Evolutionary conservation across 495 filamentous ascomycete genomes (phyloP), one percentile per base, ranked within the genome.

Genomic region (Neurospora sp.): DNA sequence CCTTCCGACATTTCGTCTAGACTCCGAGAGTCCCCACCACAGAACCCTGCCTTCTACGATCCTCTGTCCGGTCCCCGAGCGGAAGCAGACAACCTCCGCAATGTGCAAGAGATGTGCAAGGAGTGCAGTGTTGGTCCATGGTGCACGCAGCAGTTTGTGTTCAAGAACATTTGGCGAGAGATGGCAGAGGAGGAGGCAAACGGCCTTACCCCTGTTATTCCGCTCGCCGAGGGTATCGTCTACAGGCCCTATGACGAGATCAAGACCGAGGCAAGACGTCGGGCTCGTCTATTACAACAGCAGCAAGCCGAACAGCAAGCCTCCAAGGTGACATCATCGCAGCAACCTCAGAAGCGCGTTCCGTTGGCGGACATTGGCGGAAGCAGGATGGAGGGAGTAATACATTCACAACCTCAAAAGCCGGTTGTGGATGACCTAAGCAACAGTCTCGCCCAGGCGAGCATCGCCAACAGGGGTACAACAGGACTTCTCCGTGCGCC

Each of bases 151-250:
- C 76, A 83, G 70, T 73, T 78, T 72, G 75, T 83, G 71, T 72
- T 90, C 86, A 85, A 87, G 81, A 80, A 89, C 79, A 82, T 92
- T 71, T 88, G 90, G 86, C 82, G 85, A 74, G 91, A 94, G 75
- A 89, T 91, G 78, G 83, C 88, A 16, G 85, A 87, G 9, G 92
- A 94, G 80, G 91, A 94, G 77, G 86, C 90, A 44, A 87, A 88
- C 65, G 89, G 90, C 9, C 82, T 91, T 40, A 90, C 89, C 10
- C 92, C 92, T 3, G 78, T 87, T 4, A 89, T 94, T 61, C 92
- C 92, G 4, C 80, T 94, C 38, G 87, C 89, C 0, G 85, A 87
- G 61, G 89, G 90, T 44, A 85, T 90, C 71, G 90, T 94, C 12
- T 94, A 94, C 77, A 81, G 85, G 39, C 87, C 86, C 14, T 88